Base-by-base conservation (phyloP, 2,329 filamentous ascomycete genomes). In the Rhynchosporium agropyri region DNA sequence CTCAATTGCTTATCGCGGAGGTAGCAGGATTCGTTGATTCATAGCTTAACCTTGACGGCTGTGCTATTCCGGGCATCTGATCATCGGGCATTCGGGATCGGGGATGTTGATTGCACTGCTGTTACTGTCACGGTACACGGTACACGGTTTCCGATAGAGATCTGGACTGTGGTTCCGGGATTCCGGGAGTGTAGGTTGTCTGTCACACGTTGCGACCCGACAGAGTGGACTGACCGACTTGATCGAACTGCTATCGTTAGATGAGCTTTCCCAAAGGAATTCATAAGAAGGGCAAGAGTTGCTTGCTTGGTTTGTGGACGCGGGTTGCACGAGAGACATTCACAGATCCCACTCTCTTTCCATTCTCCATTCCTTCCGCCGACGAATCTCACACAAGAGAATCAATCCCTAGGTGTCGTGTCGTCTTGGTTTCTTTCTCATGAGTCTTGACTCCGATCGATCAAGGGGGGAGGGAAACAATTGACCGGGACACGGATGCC, bases 181-280 rank as follows among this genome's bases (percentile, higher is more conserved):
- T 28, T 28, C 29, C 36, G 36, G 51, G 51, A 54, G 33, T 20
- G 40, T 54, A 54, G 36, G 36, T 54, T 15, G 51, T 54, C n/a
- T 33, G 40, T 20, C 20, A 20, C 20, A 20, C 36, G 51, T 54
- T 54, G 36, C 33, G 33, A 9, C 28, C 15, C 13, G 20, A 7
- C 5, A 50, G 26, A 50, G 26, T 50, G 40, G 40, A n/a, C 40
- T 12, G 40, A 43, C 40, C 7, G 13, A 12, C 40, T 45, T 15
- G 13, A n/a, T 45, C n/a, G 50, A 53, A 2, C 9, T 3, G 36
- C 33, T 53, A 53, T 53, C 12, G 50, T 20, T 20, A 53, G 3
- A 40, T n/a, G 38, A 53, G 51, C 51, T 54, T 54, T 53, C n/a
- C 15, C n/a, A 8, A 7, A 54, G 36, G n/a, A 13, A 20, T 54